Evolutionary conservation across 768 basidiomycete species (phyloP), one percentile per base, ranked within the genome.

Genomic region (Serendipita indica): DNA sequence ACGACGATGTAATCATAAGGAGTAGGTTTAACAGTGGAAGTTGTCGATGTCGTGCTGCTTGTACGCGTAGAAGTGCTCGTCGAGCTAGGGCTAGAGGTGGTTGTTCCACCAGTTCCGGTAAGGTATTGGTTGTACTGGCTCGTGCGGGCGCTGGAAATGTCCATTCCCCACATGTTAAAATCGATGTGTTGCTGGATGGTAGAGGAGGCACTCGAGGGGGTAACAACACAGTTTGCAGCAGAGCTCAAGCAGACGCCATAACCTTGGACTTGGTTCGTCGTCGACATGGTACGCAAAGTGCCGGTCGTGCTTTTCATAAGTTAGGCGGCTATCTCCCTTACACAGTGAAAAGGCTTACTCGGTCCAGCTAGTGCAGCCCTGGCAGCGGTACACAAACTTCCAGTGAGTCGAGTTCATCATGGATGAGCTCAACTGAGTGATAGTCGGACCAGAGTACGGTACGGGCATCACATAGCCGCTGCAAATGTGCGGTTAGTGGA

Each of bases 351-450:
- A 57, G 22, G 73, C 75, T 60, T 66, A 80, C 79, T 25, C 69
- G 41, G 45, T 37, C 64, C 64, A 65, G 7, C 60, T 56, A 2
- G 80, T 77, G 71, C 82, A 83, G 67, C 81, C 77, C 64, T 81
- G 78, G 74, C 82, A 83, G 16, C 79, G 73, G 70, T 75, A 83
- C 2, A 82, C 79, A 76, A 79, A 82, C 62, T 80, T 81, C 80
- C 80, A 82, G 62, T 81, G 78, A 1, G 80, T 82, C 0, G 78
- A 66, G 62, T 81, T 81, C 25, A 81, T 74, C 58, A 68, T 72
- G 14, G 76, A 74, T 5, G 72, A 71, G 3, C 60, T 49, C 10
- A 81, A 68, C 41, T 74, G 74, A 1, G 80, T 82, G 46, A 83
- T 67, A 14, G 72, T 69, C 0, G 80, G 79, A 1, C 79, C 79